These are phyloP conservation scores for Glonium stellatum DNA, from an alignment of 495 filamentous ascomycete genomes.

Conservation along the genomic window DNA sequence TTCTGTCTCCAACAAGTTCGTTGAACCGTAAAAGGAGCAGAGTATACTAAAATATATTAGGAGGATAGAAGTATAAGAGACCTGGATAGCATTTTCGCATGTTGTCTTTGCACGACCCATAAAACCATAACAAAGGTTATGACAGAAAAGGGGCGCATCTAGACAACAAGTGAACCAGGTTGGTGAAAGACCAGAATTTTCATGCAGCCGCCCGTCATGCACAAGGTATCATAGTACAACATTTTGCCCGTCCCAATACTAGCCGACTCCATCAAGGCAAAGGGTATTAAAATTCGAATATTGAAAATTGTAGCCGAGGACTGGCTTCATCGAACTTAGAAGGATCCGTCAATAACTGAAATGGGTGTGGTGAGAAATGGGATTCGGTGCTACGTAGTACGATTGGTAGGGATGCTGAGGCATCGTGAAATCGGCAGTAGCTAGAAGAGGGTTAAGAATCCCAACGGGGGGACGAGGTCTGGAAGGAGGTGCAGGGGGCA, in stretches of 20 bases:
- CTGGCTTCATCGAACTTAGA: too few relatives aligned
- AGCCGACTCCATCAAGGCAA: too few relatives aligned
- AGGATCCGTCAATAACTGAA: neutral
- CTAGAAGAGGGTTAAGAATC: conserved; percentile 58
- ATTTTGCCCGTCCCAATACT: too few relatives aligned
- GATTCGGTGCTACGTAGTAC: conserved; percentile 39
- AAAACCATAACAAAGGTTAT: neutral
- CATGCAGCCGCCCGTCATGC: neutral
- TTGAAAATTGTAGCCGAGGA: neutral
- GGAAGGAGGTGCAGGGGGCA: conserved; percentile 16
- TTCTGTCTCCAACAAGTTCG: too few relatives aligned
- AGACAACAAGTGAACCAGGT: neutral
- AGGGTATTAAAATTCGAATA: neutral
- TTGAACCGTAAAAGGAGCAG: too few relatives aligned
- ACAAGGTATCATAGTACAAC: neutral
- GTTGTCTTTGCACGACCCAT: neutral
- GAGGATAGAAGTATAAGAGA: too few relatives aligned
- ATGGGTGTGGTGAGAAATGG: neutral
- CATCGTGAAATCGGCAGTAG: conserved; percentile 61
- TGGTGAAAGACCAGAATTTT: neutral
- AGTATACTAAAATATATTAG: too few relatives aligned
- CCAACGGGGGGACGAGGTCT: conserved; percentile 24
- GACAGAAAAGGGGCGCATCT: neutral
- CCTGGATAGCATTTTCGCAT: too few relatives aligned
- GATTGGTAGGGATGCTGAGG: conserved; percentile 71